Conservation (phyloP, 1,284 basidiomycete genomes). For the Melanopsichium pennsylvanicum region DNA sequence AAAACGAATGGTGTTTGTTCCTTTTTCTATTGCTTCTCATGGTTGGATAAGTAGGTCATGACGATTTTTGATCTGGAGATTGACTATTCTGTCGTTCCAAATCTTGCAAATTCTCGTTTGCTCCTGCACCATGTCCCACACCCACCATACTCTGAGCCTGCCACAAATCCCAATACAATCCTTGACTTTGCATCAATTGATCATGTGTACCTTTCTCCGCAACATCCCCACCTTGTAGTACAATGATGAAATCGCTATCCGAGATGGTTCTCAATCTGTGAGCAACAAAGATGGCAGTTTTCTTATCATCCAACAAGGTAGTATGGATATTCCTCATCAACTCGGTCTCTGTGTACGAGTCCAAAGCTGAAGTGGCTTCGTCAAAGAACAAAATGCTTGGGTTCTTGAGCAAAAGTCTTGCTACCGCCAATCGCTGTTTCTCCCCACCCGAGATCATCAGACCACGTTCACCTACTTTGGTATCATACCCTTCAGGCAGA, state of each 20-base stretch:
- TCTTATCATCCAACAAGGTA: slow-evolving; percentile 76
- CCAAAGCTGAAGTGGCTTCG: slow-evolving; percentile 95
- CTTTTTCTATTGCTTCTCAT: not conserved
- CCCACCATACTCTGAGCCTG: slow-evolving; percentile 44
- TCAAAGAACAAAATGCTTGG: slow-evolving; percentile 96
- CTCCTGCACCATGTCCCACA: slow-evolving; percentile 47
- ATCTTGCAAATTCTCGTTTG: slow-evolving; percentile 39
- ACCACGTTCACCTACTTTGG: slow-evolving; percentile 93
- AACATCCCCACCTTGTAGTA: slow-evolving; percentile 54
- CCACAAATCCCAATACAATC: slow-evolving; percentile 62
- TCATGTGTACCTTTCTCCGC: slow-evolving; percentile 58
- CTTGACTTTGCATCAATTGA: slow-evolving; percentile 42
- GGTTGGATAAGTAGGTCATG: not conserved
- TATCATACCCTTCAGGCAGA: slow-evolving; percentile 84
- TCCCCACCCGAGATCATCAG: slow-evolving; percentile 98
- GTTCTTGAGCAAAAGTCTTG: slow-evolving; percentile 89
- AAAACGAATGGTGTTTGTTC: no score
- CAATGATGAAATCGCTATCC: slow-evolving; percentile 71
- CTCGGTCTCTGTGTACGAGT: slow-evolving; percentile 91
- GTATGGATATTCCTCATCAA: slow-evolving; percentile 92
- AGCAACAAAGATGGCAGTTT: slow-evolving; percentile 84
- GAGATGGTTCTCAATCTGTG: slow-evolving; percentile 83
- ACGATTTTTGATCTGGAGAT: not conserved
- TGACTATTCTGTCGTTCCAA: slow-evolving; percentile 11
- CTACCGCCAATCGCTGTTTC: slow-evolving; percentile 94